phyloP scores from a whole-genome alignment of 345 rosid species.

The Noccaea bulbosa region DNA sequence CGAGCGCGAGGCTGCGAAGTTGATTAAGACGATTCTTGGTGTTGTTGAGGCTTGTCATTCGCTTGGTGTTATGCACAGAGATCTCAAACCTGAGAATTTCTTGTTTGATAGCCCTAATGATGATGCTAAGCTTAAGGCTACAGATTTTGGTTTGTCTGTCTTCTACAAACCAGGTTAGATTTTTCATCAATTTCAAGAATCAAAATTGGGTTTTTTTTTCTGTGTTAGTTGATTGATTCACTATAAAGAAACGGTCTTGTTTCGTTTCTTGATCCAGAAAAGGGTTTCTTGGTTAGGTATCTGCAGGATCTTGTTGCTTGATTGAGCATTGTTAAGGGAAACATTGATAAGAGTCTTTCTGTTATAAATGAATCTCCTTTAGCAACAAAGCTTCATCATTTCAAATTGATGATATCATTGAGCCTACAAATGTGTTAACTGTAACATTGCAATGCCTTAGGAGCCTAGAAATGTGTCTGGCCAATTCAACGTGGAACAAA shows the following conservation, averaged over 20 bases:
- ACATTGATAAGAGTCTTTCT: not conserved
- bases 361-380: not conserved
- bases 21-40: constrained; percentile 82
- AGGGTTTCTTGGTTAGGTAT: constrained; percentile 8
- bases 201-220: constrained; percentile 6
- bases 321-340: constrained; percentile 22
- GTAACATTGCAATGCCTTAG: not conserved
- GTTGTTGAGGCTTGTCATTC: constrained; percentile 96
- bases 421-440: too few relatives aligned
- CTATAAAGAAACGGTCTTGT: constrained; percentile 3
- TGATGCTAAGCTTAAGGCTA: constrained; percentile 86
- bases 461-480: too few relatives aligned
- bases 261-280: constrained; percentile 8
- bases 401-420: not conserved
- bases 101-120: constrained; percentile 73
- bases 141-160: constrained; percentile 89
- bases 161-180: constrained; percentile 91
- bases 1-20: constrained; percentile 84
- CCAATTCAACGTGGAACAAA: not conserved
- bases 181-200: not conserved
- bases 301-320: constrained; percentile 4
- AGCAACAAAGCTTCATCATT: not conserved
- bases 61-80: constrained; percentile 96
- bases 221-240: not conserved
- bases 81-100: constrained; percentile 98